phyloP scores from a whole-genome alignment of 2,329 filamentous ascomycete species.

The Phaeoacremonium minimum region DNA sequence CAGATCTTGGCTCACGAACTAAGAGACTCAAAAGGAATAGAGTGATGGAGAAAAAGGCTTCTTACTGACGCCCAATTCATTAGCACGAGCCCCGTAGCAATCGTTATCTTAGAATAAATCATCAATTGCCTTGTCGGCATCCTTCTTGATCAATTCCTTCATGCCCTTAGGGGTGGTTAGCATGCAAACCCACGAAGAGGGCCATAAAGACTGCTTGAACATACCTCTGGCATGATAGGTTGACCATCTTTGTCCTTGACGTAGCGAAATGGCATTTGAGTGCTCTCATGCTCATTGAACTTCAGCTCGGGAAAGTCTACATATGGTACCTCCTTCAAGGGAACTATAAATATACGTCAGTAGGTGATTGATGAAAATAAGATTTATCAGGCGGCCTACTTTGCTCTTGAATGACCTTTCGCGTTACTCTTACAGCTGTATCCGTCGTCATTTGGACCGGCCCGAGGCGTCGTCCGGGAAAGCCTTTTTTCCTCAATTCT shows the following conservation, averaged over 20 bases:
- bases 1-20: too few species aligned
- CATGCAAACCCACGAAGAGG: not conserved
- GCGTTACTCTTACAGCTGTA: slow-evolving; percentile 89
- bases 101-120: slow-evolving; percentile 62
- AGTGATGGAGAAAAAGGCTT: too few species aligned
- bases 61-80: too few species aligned
- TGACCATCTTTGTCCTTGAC: slow-evolving; percentile 70
- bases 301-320: slow-evolving; percentile 85
- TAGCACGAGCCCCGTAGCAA: too few species aligned
- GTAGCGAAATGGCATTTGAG: slow-evolving; percentile 97
- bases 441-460: slow-evolving; percentile 98
- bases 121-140: slow-evolving; percentile 87
- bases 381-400: slow-evolving; percentile 43
- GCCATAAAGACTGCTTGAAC: slow-evolving; percentile 13
- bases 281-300: slow-evolving; percentile 88
- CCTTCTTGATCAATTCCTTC: slow-evolving; percentile 87
- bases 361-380: slow-evolving; percentile 35
- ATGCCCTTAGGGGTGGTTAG: slow-evolving; percentile 65
- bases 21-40: too few species aligned
- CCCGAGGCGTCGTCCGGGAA: slow-evolving; percentile 78
- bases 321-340: slow-evolving; percentile 75
- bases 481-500: slow-evolving; percentile 93
- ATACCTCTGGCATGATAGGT: slow-evolving; percentile 87
- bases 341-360: slow-evolving; percentile 43
- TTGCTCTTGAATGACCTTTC: slow-evolving; percentile 81